Evolutionary conservation across 768 basidiomycete species (phyloP).

Genomic region (Hericium erinaceus): DNA sequence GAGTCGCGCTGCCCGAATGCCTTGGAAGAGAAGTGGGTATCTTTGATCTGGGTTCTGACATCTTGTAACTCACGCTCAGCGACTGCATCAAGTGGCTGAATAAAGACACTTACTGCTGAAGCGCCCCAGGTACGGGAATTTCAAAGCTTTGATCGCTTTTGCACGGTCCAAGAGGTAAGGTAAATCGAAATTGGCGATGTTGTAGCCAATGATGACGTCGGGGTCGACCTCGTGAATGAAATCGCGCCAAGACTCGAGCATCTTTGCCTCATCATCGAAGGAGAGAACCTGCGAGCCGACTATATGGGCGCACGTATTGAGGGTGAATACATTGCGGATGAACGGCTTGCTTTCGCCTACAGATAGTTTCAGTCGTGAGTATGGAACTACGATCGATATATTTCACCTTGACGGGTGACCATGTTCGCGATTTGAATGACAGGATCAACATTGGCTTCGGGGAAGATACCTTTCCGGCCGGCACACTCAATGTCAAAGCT

Average conservation of each 20-base stretch:
- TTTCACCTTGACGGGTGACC: conserved; percentile 89
- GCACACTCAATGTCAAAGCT: conserved; percentile 99
- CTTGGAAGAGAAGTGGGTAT: conserved; percentile 95
- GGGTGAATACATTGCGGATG: conserved; percentile 92
- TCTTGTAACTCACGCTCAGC: conserved; percentile 33
- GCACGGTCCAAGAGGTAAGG: conserved; percentile 94
- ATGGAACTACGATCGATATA: neutral
- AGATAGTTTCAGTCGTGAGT: neutral
- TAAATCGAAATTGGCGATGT: conserved; percentile 89
- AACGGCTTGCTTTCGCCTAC: conserved; percentile 88
- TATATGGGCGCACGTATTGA: conserved; percentile 90
- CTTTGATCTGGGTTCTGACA: conserved; percentile 70
- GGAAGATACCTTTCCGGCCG: conserved; percentile 94
- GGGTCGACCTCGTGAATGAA: conserved; percentile 89
- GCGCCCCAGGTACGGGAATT: conserved; percentile 67
- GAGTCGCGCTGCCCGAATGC: conserved; percentile 97
- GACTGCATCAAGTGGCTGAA: neutral
- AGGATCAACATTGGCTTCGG: conserved; percentile 82
- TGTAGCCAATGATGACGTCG: conserved; percentile 95
- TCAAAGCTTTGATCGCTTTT: conserved; percentile 58
- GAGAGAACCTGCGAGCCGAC: conserved; percentile 95
- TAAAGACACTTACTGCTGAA: conserved; percentile 2
- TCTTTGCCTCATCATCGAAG: conserved; percentile 60
- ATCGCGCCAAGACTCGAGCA: conserved; percentile 82
- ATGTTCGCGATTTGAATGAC: conserved; percentile 99